Conservation (phyloP, 441 rosid genomes). For the Macaranga tanarius region DNA sequence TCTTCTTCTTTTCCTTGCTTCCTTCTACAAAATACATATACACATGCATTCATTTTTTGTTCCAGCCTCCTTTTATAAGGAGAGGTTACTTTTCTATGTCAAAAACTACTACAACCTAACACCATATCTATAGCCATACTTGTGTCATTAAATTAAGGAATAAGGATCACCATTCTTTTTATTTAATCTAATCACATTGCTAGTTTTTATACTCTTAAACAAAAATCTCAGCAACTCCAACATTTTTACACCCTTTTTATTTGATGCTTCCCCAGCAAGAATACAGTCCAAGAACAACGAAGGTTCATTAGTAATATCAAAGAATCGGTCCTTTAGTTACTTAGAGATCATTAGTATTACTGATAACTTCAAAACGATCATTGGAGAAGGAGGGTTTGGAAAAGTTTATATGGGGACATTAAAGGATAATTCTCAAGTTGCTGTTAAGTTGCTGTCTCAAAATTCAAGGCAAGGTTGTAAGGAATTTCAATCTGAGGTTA, state of each 20-base stretch:
- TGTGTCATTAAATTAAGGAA: too few relatives aligned
- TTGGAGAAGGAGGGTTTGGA: slow-evolving; percentile 54
- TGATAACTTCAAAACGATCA: slow-evolving; percentile 28
- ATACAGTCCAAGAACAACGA: neutral
- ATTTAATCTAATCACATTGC: too few relatives aligned
- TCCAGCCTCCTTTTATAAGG: too few relatives aligned
- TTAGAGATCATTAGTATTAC: slow-evolving; percentile 37
- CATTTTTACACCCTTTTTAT: neutral
- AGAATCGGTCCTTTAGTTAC: slow-evolving; percentile 29
- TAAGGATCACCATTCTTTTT: too few relatives aligned
- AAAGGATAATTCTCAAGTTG: slow-evolving; percentile 36
- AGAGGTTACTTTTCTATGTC: too few relatives aligned
- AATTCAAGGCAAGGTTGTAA: slow-evolving; percentile 45
- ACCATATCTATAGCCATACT: too few relatives aligned
- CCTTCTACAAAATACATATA: too few relatives aligned
- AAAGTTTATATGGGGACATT: slow-evolving; percentile 39
- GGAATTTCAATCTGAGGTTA: slow-evolving; percentile 50
- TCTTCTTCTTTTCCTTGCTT: too few relatives aligned
- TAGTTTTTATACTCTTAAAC: too few relatives aligned
- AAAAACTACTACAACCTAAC: too few relatives aligned
- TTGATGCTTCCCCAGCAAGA: neutral
- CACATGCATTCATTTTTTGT: too few relatives aligned
- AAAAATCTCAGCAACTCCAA: too few relatives aligned
- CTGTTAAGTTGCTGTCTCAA: slow-evolving; percentile 44
- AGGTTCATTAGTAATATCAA: slow-evolving; percentile 16